Base-by-base conservation (phyloP, 2,329 filamentous ascomycete species). In the Aspergillus sp. region DNA sequence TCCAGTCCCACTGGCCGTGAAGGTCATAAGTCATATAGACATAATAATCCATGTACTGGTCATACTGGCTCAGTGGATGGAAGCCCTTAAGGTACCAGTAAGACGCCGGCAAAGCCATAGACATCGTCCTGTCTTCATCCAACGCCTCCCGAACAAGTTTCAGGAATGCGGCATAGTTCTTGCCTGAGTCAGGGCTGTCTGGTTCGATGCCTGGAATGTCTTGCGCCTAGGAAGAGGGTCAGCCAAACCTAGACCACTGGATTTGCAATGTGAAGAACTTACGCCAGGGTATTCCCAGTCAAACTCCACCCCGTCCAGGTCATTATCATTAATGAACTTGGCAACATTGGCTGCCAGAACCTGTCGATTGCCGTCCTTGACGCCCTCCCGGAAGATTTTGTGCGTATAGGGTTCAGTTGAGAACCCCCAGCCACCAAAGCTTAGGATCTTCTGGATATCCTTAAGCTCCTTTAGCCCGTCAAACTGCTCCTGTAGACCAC, bases 371-470 rank as follows among this genome's bases (percentile, higher is more conserved):
- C 22, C 52, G 3, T 55, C 52, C 22, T 20, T 33, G 4, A 77
- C 68, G 12, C 58, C 74, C 4, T 74, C 56, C 1, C 77, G 68
- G 53, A 80, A 74, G 30, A 79, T 73, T 6, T 56, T 22, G 51
- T 71, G 77, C 0, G 74, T 76, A 2, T 52, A 64, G 0, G 73
- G 67, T 1, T 68, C 64, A 0, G 77, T 78, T 1, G 72, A 77
- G 56, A 75, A 74, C 17, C 63, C 67, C 79, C 79, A 80, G 19
- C 78, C 78, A 17, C 78, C 77, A 60, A 80, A 74, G 0, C 74
- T 73, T 7, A 80, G 19, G 33, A 80, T 75, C 19, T 6, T 15
- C 46, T 48, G 4, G 37, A 51, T 51, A 13, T 33, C 15, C 22
- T 51, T 4, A 0, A 51, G 20, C 48, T 41, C 12, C 7, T 27